Evolutionary conservation across 2,329 filamentous ascomycete species (phyloP), one percentile per base, ranked within the genome.

Genomic region (Aspergillus neotritici): DNA sequence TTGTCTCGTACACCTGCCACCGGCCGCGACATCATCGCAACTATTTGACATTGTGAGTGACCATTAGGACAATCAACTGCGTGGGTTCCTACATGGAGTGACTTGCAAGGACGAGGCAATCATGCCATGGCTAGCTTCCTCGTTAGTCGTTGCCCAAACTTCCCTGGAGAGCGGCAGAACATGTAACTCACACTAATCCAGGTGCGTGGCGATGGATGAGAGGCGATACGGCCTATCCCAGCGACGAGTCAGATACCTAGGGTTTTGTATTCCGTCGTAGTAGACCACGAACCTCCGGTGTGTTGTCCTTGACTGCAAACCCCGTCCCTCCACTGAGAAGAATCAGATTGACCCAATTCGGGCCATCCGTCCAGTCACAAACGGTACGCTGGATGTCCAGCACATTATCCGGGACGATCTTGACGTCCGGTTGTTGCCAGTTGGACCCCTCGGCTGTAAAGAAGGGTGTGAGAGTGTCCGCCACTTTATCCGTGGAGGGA

Each of bases 1-100:
- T 81, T 82, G 49, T 91, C 83, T 28, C 93, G 77, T 3, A 94
- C 82, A 3, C 93, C 93, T 15, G 93, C 93, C 10, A 94, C 86
- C 4, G 93, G 93, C 35, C 93, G 80, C 40, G 93, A 87, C 93
- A 98, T 98, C 72, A 95, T 84, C 34, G 93, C 93, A 69, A 98
- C 89, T 94, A 41, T 12, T 3, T 4, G 13, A 37, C n/a, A n/a
- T 39, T 10, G 37, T 66, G 44, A 66, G 53, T 37, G 35, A 31
- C 31, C 52, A 36, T 57, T 40, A n/a, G 48, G 31, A 41, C 7
- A 6, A n/a, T 15, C 43, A 31, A 49, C 49, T 42, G 32, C 50
- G 41, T 69, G 1, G 21, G 9, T 25, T 5, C 86, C 72, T 71
- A 94, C 89, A 98, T 36, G 91, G 90, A 3, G 93, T 98, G 29